These are phyloP conservation scores for Cladosporium velox DNA, from an alignment of 2,329 filamentous ascomycete genomes.

Conservation along the genomic window DNA sequence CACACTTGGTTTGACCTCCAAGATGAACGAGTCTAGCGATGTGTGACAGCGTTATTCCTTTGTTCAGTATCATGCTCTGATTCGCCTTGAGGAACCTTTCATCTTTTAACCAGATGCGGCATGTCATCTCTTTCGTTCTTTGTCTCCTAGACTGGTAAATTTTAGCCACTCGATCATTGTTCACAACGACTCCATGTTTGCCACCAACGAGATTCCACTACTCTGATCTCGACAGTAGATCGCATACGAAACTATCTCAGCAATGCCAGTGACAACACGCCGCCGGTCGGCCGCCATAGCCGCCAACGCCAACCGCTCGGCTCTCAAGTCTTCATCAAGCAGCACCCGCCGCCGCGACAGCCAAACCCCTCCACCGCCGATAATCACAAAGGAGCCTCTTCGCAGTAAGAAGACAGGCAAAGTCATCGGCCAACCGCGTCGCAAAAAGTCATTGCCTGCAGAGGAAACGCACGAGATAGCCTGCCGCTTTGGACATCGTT, in stretches of 20 bases:
- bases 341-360: background rate
- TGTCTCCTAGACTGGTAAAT: background rate
- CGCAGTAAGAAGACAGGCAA: background rate
- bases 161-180: background rate
- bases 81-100: background rate
- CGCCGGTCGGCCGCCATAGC: conserved; percentile 12
- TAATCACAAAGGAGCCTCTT: conserved; percentile 3
- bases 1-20: background rate
- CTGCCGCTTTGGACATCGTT: conserved; percentile 8
- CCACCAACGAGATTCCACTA: background rate
- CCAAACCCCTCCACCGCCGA: background rate
- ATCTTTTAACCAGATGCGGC: background rate
- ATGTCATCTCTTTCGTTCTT: background rate
- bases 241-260: background rate
- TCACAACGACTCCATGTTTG: background rate
- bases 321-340: background rate
- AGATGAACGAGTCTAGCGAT: background rate
- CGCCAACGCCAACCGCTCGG: background rate
- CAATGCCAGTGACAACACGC: conserved; percentile 12
- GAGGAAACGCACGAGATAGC: conserved; percentile 2
- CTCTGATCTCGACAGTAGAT: background rate
- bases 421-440: conserved; percentile 1
- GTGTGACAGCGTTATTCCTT: background rate
- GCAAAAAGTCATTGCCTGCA: background rate
- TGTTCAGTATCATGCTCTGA: background rate